phyloP scores from a whole-genome alignment of 2,329 filamentous ascomycete genomes.

The Pseudogymnoascus destructans region DNA sequence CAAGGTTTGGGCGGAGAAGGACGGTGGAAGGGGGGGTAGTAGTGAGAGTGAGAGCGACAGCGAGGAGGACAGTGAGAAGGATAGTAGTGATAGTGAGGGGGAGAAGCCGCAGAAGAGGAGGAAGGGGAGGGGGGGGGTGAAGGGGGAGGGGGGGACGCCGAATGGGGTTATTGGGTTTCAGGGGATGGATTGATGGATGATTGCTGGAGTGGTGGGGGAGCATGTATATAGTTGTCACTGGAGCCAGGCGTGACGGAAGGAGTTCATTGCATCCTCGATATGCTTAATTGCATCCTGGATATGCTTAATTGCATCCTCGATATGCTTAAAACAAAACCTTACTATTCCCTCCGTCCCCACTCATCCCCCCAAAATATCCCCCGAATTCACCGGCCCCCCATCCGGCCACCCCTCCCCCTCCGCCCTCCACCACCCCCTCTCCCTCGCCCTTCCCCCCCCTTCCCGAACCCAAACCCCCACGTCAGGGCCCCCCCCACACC shows the following conservation, averaged over 20 bases:
- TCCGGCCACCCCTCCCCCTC: not conserved
- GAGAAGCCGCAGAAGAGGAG: slow-evolving; percentile 21
- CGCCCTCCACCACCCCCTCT: not conserved
- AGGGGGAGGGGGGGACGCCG: slow-evolving; percentile 15
- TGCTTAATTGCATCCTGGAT: not conserved
- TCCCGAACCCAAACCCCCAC: not conserved
- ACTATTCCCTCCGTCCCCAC: not conserved
- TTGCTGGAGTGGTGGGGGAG: not conserved
- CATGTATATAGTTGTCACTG: not conserved
- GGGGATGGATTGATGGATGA: slow-evolving; percentile 20
- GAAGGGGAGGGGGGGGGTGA: slow-evolving; percentile 23
- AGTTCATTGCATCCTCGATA: not conserved
- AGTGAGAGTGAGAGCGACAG: slow-evolving; percentile 16
- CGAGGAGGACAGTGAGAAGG: slow-evolving; percentile 16
- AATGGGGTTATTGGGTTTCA: slow-evolving; percentile 25
- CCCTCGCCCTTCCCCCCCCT: not conserved
- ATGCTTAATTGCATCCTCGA: not conserved
- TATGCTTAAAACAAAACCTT: not conserved
- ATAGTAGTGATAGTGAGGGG: slow-evolving; percentile 20
- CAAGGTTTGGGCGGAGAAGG: slow-evolving; percentile 77
- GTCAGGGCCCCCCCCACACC: not conserved
- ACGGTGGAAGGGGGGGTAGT: slow-evolving; percentile 18
- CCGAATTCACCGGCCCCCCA: not conserved
- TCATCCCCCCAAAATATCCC: not conserved
- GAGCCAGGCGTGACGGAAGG: not conserved